Conservation (phyloP, 1,284 basidiomycete genomes). For the Tilletia indica region DNA sequence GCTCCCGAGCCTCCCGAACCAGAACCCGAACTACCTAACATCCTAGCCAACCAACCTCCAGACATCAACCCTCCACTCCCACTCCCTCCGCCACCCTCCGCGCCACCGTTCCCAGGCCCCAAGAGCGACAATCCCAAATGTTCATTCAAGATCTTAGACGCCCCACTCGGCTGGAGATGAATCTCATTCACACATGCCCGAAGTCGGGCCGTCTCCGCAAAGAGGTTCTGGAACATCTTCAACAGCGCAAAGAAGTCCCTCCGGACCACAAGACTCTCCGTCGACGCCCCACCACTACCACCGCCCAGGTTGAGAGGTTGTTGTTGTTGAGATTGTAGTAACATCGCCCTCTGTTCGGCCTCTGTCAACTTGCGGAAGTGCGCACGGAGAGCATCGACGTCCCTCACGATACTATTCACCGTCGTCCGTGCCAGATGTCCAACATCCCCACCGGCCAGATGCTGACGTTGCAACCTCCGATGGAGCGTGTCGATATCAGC, state of each 20-base stretch:
- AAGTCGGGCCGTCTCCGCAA: slow-evolving; percentile 78
- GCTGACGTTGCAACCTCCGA: slow-evolving; percentile 84
- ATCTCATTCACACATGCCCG: slow-evolving; percentile 83
- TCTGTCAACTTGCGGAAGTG: slow-evolving; percentile 68
- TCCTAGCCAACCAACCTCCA: slow-evolving; percentile 38
- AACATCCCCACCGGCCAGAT: slow-evolving; percentile 76
- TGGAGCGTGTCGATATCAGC: slow-evolving; percentile 85
- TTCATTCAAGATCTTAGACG: slow-evolving; percentile 46
- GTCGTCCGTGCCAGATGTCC: slow-evolving; percentile 82
- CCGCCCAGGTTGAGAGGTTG: background rate
- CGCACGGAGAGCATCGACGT: slow-evolving; percentile 69
- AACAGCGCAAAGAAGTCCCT: slow-evolving; percentile 81
- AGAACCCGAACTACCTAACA: slow-evolving; percentile 28
- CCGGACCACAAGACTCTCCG: slow-evolving; percentile 64
- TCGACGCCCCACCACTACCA: slow-evolving; percentile 50
- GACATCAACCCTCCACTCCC: slow-evolving; percentile 18
- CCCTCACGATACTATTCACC: slow-evolving; percentile 71
- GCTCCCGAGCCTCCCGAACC: slow-evolving; percentile 7
- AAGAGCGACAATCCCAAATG: slow-evolving; percentile 39
- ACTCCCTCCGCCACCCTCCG: background rate
- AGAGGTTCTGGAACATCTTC: slow-evolving; percentile 79
- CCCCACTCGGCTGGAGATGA: slow-evolving; percentile 78
- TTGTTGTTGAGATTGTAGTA: slow-evolving; percentile 59
- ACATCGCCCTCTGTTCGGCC: slow-evolving; percentile 57
- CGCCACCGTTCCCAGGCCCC: slow-evolving; percentile 24